A percentile compares a stretch with the other conserved stretches of the same genome.
Evolutionary conservation across 1,284 basidiomycete genomes (phyloP).

Genomic region (Pseudozyma pruni): DNA sequence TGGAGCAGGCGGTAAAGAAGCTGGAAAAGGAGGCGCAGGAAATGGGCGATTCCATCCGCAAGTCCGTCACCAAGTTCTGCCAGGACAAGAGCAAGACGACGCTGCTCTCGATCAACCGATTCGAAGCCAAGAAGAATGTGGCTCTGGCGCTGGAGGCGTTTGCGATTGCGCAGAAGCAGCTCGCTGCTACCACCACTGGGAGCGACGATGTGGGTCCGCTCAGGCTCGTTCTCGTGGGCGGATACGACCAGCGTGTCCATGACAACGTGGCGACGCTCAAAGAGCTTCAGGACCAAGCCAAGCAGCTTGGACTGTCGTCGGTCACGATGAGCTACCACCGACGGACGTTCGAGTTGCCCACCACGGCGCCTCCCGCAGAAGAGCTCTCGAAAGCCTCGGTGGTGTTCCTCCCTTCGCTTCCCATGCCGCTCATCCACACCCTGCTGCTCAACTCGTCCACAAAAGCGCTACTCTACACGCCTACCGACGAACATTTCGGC

Average conservation of each 20-base stretch:
- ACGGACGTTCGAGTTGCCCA: constrained; percentile 61
- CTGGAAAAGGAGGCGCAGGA: constrained; percentile 70
- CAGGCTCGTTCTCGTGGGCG: constrained; percentile 72
- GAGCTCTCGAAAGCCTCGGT: constrained; percentile 34
- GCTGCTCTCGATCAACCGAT: constrained; percentile 90
- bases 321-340: constrained; percentile 55
- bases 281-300: constrained; percentile 54
- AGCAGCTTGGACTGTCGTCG: constrained; percentile 69
- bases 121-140: constrained; percentile 94
- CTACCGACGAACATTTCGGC: constrained; percentile 94
- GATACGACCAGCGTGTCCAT: constrained; percentile 77
- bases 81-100: constrained; percentile 72
- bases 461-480: constrained; percentile 82
- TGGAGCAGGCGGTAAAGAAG: constrained; percentile 35
- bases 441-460: constrained; percentile 48
- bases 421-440: constrained; percentile 56
- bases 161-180: constrained; percentile 68
- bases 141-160: constrained; percentile 85
- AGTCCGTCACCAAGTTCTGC: constrained; percentile 25
- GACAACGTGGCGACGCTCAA: constrained; percentile 77
- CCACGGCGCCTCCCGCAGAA: constrained; percentile 37
- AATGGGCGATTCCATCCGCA: constrained; percentile 27
- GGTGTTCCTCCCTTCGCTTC: constrained; percentile 60
- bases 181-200: constrained; percentile 20
- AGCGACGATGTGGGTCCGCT: constrained; percentile 18